Evolutionary conservation across 164 flowering plant species (phyloP).

Genomic region (Protea cynaroides): DNA sequence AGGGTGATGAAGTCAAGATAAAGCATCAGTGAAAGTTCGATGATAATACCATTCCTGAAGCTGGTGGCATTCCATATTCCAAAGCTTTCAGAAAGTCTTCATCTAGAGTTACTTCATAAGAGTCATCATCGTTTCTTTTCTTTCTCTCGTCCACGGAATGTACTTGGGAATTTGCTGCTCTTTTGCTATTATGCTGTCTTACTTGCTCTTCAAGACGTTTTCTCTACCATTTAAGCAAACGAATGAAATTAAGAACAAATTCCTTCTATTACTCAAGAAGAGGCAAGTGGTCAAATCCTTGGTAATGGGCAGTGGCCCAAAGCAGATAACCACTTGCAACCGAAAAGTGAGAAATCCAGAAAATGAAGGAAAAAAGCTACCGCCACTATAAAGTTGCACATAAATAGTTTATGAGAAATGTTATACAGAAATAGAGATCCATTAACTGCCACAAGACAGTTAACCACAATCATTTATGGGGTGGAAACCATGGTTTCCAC

Average conservation of each 20-base stretch:
- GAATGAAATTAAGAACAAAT: too few relatives aligned
- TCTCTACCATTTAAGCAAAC: slow-evolving; percentile 41
- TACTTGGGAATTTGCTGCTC: slow-evolving; percentile 26
- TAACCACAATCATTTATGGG: too few relatives aligned
- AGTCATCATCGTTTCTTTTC: slow-evolving; percentile 45
- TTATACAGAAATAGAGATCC: too few relatives aligned
- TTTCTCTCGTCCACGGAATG: slow-evolving; percentile 22
- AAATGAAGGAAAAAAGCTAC: too few relatives aligned
- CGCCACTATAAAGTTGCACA: too few relatives aligned
- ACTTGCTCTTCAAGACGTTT: slow-evolving; percentile 88
- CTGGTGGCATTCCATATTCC: slow-evolving; percentile 99
- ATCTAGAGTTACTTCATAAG: slow-evolving; percentile 85
- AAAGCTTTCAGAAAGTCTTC: slow-evolving; percentile 87
- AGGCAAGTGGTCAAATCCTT: neutral
- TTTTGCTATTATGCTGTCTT: slow-evolving; percentile 72
- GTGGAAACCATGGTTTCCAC: too few relatives aligned
- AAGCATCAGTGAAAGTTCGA: neutral
- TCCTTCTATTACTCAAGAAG: neutral
- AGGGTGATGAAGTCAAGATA: neutral
- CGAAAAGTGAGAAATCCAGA: too few relatives aligned
- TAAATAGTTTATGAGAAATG: too few relatives aligned
- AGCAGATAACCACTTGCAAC: neutral
- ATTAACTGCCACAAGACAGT: too few relatives aligned
- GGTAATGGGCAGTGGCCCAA: neutral
- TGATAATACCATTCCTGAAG: slow-evolving; percentile 91